phyloP scores from a whole-genome alignment of 2,329 filamentous ascomycete species.

The Parastagonospora nodorum region DNA sequence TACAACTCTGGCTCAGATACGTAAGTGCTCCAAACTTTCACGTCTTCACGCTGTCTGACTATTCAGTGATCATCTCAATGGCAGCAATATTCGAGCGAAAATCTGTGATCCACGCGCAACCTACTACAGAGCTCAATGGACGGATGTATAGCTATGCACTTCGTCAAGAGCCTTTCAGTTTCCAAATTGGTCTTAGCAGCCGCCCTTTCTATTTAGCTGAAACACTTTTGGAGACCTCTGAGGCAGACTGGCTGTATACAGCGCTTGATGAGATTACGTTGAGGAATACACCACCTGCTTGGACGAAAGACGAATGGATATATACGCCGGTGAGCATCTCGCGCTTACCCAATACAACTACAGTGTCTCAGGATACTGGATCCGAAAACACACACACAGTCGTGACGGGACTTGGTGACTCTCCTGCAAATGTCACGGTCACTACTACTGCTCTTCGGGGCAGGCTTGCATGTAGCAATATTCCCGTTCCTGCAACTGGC shows the following conservation, averaged over 20 bases:
- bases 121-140: too few relatives aligned
- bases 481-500: not conserved
- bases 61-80: conserved; percentile 6
- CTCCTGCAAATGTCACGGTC: not conserved
- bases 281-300: not conserved
- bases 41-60: too few relatives aligned
- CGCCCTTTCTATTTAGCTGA: too few relatives aligned
- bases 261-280: conserved; percentile 4
- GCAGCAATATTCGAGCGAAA: conserved; percentile 7
- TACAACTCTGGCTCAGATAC: conserved; percentile 1
- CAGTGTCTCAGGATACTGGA: too few relatives aligned
- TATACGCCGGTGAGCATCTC: not conserved
- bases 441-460: not conserved
- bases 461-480: not conserved
- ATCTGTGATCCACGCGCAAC: too few relatives aligned
- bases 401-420: not conserved
- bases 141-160: not conserved
- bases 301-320: conserved; percentile 6
- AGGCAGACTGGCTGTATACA: conserved; percentile 1
- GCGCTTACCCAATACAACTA: not conserved
- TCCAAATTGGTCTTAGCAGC: too few relatives aligned
- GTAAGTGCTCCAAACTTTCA: not conserved
- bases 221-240: too few relatives aligned
- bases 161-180: not conserved
- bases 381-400: not conserved